A percentile compares a stretch with the other conserved stretches of the same genome.
Conservation (phyloP, 441 rosid genomes). For the Populus trichocarpa region DNA sequence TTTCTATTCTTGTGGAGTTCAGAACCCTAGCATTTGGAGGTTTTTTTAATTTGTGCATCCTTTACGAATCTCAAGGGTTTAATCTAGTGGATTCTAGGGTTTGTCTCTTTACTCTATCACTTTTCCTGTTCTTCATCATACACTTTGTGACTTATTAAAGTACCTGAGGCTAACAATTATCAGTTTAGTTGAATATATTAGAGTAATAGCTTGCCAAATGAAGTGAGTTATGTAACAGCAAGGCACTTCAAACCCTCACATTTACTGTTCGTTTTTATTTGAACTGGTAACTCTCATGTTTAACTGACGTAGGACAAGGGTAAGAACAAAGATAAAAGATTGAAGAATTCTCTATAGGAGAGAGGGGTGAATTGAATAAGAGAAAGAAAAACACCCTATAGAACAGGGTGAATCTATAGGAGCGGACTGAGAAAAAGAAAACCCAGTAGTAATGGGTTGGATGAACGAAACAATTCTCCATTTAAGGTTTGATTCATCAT, state of each 20-base stretch:
- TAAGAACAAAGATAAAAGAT: not conserved
- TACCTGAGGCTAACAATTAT: not conserved
- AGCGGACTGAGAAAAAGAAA: not conserved
- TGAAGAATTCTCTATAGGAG: not conserved
- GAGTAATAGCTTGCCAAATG: not conserved
- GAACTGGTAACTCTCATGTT: not conserved
- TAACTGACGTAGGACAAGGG: not conserved
- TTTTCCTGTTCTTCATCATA: not conserved
- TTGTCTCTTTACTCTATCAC: not conserved
- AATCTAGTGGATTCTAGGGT: not conserved
- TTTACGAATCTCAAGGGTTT: not conserved
- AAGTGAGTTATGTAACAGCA: not conserved
- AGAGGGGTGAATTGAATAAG: not conserved
- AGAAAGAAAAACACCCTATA: not conserved
- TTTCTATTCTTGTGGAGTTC: too few species aligned
- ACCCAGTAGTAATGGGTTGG: not conserved
- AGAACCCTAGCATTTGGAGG: not conserved
- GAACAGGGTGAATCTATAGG: not conserved
- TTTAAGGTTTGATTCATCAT: not conserved
- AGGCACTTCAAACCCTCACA: not conserved
- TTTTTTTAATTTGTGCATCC: not conserved
- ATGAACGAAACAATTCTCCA: not conserved
- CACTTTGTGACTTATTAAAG: not conserved
- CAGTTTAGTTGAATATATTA: not conserved
- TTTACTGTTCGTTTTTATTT: not conserved